Evolutionary conservation across 768 basidiomycete species (phyloP), one percentile per base, ranked within the genome.

Genomic region (Pisolithus sp.): DNA sequence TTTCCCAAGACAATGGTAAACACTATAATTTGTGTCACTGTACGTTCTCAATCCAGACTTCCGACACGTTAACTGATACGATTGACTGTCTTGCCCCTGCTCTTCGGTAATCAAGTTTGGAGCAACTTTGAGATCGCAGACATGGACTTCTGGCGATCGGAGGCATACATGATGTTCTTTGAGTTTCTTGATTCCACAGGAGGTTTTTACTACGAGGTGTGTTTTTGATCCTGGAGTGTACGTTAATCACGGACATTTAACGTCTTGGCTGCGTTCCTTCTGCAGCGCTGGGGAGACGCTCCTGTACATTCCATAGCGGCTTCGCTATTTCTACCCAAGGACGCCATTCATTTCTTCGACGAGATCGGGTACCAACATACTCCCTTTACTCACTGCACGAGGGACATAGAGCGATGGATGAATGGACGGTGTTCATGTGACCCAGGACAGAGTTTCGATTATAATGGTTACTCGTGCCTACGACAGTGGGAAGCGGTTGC

Each of bases 111-210:
- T 49, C 4, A 91, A n/a, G 89, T 91, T 73, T 93, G 91, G 91
- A 89, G 84, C 57, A 96, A 94, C 69, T 95, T 96, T 57, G 93
- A 96, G 68, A 94, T 96, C 48, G 93, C 73, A 5, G 82, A 84
- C 59, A 77, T 94, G 55, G 84, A 89, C 53, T 81, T 95, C 58
- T 93, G 89, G 89, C 75, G 92, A 58, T 72, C 83, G 17, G 84
- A 93, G 54, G 82, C 85, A 0, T 96, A 96, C 65, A 75, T 74
- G 56, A 81, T 85, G 53, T 95, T 83, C 74, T 95, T 95, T 60
- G 83, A 91, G 40, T 80, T 79, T 65, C 77, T 96, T 9, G 93
- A 95, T 46, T 62, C 74, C 45, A 72, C 76, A 23, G 93, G 93
- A 51, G 92, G 92, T 2, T 92, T 94, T 67, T 93, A 93, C 65